Evolutionary conservation across 2,329 filamentous ascomycete species (phyloP).

Genomic region (Pseudogymnoascus sp.): DNA sequence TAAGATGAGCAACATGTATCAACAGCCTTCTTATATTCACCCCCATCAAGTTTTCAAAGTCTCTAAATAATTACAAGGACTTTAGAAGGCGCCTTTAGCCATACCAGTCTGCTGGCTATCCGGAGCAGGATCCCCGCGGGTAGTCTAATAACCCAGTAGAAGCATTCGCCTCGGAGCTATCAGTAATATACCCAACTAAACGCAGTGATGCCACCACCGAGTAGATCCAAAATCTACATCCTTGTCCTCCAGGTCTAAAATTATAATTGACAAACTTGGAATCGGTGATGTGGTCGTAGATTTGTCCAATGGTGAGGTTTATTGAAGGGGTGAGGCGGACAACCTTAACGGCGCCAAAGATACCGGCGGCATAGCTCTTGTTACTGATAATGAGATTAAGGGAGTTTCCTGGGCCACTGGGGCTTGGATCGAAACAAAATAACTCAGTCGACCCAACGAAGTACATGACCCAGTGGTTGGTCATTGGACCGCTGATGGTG

Average conservation of each 20-base stretch:
- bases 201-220: neutral
- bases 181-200: neutral
- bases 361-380: neutral
- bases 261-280: neutral
- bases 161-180: neutral
- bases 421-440: neutral
- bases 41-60: neutral
- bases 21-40: neutral
- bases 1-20: no score
- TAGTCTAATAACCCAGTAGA: neutral
- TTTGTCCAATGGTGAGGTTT: neutral
- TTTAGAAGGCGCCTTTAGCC: neutral
- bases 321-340: neutral
- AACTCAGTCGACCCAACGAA: neutral
- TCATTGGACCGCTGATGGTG: neutral
- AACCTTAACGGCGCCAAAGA: neutral
- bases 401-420: neutral
- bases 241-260: neutral
- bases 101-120: neutral
- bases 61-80: neutral
- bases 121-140: neutral
- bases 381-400: neutral
- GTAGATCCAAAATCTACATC: neutral
- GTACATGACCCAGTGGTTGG: neutral
- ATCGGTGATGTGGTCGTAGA: neutral